Evolutionary conservation across 306 rosid species (phyloP).

Genomic region (Cajanus cajan): DNA sequence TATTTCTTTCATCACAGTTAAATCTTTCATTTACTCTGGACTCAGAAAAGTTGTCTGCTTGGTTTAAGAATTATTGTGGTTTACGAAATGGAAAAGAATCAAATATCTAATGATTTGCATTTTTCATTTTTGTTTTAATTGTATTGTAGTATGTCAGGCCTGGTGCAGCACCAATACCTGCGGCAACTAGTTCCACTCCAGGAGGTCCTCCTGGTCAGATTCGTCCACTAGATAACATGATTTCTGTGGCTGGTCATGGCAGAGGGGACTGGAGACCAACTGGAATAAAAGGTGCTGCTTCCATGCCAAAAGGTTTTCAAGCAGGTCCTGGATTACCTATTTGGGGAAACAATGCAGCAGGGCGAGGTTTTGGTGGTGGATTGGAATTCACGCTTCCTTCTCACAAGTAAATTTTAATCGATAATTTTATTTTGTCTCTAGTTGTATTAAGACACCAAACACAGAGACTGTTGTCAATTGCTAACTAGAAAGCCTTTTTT

Average conservation of each 20-base stretch:
- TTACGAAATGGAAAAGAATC: not conserved
- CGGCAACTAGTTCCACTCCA: slow-evolving; percentile 56
- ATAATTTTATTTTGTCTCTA: not conserved
- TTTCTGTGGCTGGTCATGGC: slow-evolving; percentile 70
- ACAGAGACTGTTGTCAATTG: not conserved
- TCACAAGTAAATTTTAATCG: slow-evolving; percentile 66
- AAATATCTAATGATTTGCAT: slow-evolving; percentile 8
- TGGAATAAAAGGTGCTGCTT: slow-evolving; percentile 58
- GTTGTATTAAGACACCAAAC: not conserved
- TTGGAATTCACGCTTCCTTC: slow-evolving; percentile 94
- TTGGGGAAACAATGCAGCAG: slow-evolving; percentile 75
- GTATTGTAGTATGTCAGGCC: slow-evolving; percentile 68
- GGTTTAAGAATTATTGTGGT: slow-evolving; percentile 1
- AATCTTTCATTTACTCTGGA: slow-evolving; percentile 5
- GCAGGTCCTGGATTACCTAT: slow-evolving; percentile 67
- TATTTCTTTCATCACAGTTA: not conserved
- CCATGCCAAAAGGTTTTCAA: slow-evolving; percentile 74
- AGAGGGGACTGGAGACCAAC: slow-evolving; percentile 98
- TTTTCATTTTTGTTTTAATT: slow-evolving; percentile 17
- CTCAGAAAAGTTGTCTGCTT: not conserved
- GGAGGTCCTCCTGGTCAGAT: slow-evolving; percentile 78
- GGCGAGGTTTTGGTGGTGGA: slow-evolving; percentile 88
- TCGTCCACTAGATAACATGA: slow-evolving; percentile 70
- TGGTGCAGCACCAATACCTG: slow-evolving; percentile 79
- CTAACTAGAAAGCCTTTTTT: not conserved